Evolutionary conservation across 345 rosid species (phyloP).

Genomic region (Eutrema japonicum): DNA sequence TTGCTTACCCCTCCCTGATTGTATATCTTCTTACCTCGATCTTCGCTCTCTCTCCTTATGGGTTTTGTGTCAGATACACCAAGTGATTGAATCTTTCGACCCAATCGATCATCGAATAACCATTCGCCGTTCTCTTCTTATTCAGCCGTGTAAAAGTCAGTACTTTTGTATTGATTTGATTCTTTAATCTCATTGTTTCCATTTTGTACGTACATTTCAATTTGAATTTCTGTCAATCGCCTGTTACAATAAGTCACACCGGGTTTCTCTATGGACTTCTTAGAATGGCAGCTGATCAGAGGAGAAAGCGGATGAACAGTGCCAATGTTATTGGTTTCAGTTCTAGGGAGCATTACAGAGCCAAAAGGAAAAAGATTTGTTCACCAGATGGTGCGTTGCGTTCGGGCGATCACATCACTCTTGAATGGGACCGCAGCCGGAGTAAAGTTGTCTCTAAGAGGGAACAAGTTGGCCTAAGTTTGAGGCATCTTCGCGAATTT

Average conservation of each 20-base stretch:
- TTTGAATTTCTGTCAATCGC: not conserved
- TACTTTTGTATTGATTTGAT: not conserved
- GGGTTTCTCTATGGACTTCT: constrained; percentile 34
- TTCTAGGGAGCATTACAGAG: constrained; percentile 61
- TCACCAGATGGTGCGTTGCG: constrained; percentile 53
- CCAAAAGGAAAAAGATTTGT: constrained; percentile 64
- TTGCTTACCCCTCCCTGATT: constrained; percentile 20
- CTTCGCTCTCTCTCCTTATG: constrained; percentile 1
- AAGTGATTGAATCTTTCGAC: constrained; percentile 1
- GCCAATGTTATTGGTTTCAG: constrained; percentile 57
- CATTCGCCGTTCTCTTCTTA: constrained; percentile 21
- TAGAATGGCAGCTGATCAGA: constrained; percentile 87
- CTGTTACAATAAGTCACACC: constrained; percentile 10
- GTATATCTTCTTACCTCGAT: constrained; percentile 18
- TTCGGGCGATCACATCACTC: constrained; percentile 69
- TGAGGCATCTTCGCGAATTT: constrained; percentile 70
- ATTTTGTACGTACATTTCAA: constrained; percentile 3
- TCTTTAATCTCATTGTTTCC: constrained; percentile 16
- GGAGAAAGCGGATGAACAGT: constrained; percentile 75
- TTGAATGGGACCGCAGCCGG: constrained; percentile 75
- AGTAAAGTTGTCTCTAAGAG: constrained; percentile 74
- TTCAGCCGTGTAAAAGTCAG: constrained; percentile 32
- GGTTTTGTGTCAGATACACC: constrained; percentile 26
- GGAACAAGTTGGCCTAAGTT: constrained; percentile 81
- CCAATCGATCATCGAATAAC: constrained; percentile 18